Base-by-base conservation (phyloP, 768 basidiomycete species). In the Tricholoma bakamatsutake region DNA sequence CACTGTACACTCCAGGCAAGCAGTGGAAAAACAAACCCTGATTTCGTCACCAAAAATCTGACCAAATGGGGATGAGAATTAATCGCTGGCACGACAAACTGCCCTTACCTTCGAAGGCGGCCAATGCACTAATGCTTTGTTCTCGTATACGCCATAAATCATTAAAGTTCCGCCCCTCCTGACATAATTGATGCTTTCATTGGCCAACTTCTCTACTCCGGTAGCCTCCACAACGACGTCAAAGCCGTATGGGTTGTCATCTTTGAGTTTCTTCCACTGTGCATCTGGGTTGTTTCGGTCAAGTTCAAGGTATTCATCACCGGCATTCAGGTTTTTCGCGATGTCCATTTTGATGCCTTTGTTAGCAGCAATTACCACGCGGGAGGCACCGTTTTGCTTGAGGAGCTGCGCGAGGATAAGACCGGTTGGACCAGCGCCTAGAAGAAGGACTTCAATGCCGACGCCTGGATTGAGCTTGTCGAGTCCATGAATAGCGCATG, bases 391-490 rank as follows among this genome's bases (percentile, higher is more conserved):
- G 66, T 93, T 94, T 42, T 90, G 76, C 70, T 91, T 93, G 57
- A 95, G 76, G 21, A 96, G 77, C 68, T 95, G 93, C 0, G 92
- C 85, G 45, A 96, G 81, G 59, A 94, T 90, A 34, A 95, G 79
- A n/a, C 93, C 78, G 0, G 93, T 95, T 0, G 93, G 92, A 11
- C 93, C 93, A n/a, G 93, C 89, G 50, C 93, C 93, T 46, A 94
- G 78, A 34, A 95, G 75, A 52, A 96, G 81, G 17, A 88, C 91
- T 50, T 93, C 90, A 39, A 88, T 75, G 27, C 93, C 93, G 56
- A 93, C 89, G 3, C 86, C 82, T 1, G 90, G 85, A 55, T 76
- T 81, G 55, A 96, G 81, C 69, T 92, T 91, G 72, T 96, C 93
- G 58, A 94, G 83, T 5, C 93, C 93, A 67, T 96, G 93, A 50